A percentile compares a stretch with the other conserved stretches of the same genome.
Conservation (phyloP, 2,329 filamentous ascomycete genomes). For the Aphanocladium album region DNA sequence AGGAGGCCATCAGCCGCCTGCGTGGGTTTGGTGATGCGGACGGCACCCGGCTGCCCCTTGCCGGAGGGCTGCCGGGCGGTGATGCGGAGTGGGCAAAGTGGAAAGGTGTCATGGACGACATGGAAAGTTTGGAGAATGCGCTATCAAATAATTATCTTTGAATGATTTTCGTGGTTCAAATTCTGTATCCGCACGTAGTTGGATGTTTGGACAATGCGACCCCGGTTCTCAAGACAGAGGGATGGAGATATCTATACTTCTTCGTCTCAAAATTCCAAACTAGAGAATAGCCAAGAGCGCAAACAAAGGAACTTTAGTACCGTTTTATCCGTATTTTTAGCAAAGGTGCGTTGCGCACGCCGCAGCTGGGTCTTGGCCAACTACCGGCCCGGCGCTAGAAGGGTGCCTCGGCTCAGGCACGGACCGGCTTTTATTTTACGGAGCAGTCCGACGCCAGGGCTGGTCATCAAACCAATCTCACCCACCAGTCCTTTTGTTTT, state of each 20-base stretch:
- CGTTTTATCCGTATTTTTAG: too few relatives aligned
- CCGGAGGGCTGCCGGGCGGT: slow-evolving; percentile 52
- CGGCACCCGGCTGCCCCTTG: slow-evolving; percentile 54
- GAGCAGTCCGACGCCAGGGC: neutral
- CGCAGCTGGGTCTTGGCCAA: neutral
- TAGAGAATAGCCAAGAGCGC: too few relatives aligned
- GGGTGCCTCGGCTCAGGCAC: slow-evolving; percentile 9
- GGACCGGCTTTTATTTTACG: neutral
- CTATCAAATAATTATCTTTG: slow-evolving; percentile 17
- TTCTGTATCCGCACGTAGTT: too few relatives aligned
- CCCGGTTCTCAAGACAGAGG: too few relatives aligned
- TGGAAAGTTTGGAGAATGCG: slow-evolving; percentile 39
- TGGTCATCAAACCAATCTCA: neutral
- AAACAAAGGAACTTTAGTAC: too few relatives aligned
- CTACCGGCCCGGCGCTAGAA: neutral
- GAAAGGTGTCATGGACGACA: slow-evolving; percentile 38
- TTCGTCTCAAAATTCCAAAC: too few relatives aligned
- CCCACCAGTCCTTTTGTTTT: neutral
- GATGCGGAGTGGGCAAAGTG: slow-evolving; percentile 53
- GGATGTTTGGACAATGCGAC: too few relatives aligned
- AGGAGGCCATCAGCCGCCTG: slow-evolving; percentile 57
- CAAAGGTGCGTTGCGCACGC: neutral
- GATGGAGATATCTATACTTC: too few relatives aligned
- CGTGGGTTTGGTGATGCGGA: slow-evolving; percentile 54
- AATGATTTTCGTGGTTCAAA: too few relatives aligned